A percentile compares a stretch with the other conserved stretches of the same genome.
Conservation (phyloP, 805 yeast species). For the Blastobotrys mokoenaii region DNA sequence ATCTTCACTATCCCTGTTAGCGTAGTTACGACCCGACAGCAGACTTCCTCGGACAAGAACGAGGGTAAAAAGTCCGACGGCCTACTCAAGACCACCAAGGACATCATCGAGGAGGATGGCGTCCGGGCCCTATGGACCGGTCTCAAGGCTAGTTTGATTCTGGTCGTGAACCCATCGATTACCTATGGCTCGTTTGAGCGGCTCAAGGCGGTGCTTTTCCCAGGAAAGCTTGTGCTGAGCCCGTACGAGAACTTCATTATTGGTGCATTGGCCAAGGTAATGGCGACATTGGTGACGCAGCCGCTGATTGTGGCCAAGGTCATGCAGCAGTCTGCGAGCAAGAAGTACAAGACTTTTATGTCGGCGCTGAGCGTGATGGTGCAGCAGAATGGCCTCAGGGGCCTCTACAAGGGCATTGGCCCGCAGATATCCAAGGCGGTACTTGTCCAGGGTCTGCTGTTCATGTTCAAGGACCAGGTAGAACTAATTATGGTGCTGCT, state of each 20-base stretch:
- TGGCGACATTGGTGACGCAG: conserved; percentile 75
- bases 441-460: conserved; percentile 73
- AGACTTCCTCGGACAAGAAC: conserved; percentile 22
- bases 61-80: conserved; percentile 15
- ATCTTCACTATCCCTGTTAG: conserved; percentile 74
- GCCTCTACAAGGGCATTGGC: conserved; percentile 71
- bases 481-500: conserved; percentile 26
- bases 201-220: conserved; percentile 44
- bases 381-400: conserved; percentile 51
- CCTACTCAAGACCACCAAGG: conserved; percentile 37
- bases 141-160: conserved; percentile 65
- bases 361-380: conserved; percentile 54
- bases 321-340: conserved; percentile 50
- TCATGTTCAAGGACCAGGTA: conserved; percentile 70
- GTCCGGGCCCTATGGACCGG: conserved; percentile 75
- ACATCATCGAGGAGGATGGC: conserved; percentile 57
- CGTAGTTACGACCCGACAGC: conserved; percentile 59
- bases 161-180: conserved; percentile 77
- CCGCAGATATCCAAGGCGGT: conserved; percentile 80
- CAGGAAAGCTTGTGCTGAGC: conserved; percentile 34
- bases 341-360: conserved; percentile 47
- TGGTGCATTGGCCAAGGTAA: conserved; percentile 73
- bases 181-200: conserved; percentile 77
- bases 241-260: conserved; percentile 60
- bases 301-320: conserved; percentile 82